These are phyloP conservation scores for Macrophomina phaseolina DNA, from an alignment of 2,329 filamentous ascomycete genomes.

Conservation along the genomic window DNA sequence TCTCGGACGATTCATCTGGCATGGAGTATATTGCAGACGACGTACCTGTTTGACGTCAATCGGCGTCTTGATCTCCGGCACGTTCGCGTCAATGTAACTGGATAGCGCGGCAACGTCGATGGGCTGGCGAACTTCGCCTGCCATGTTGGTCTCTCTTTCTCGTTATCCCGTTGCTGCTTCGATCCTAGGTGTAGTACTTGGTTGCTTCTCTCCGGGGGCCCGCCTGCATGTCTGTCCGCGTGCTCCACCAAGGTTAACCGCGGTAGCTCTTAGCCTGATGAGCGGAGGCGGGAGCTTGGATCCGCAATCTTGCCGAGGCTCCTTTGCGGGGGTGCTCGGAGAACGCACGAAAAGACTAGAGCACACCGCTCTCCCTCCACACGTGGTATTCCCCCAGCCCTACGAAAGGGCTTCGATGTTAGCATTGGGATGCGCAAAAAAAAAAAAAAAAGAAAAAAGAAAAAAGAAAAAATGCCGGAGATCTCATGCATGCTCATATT, in stretches of 20 bases:
- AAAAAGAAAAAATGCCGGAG: no score
- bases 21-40: neutral
- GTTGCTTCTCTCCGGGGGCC: neutral
- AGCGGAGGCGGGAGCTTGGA: slow-evolving; percentile 23
- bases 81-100: slow-evolving; percentile 75
- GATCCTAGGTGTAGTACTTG: neutral
- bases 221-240: neutral
- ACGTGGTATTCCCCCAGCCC: neutral
- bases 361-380: neutral
- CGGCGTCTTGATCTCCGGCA: slow-evolving; percentile 83
- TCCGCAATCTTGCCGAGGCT: slow-evolving; percentile 16
- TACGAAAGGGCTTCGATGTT: neutral
- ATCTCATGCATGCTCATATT: no score
- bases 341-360: neutral
- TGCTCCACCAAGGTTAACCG: neutral
- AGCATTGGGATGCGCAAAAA: no score
- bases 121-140: slow-evolving; percentile 85
- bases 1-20: neutral
- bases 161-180: neutral
- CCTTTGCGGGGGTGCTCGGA: slow-evolving; percentile 10
- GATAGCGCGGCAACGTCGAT: slow-evolving; percentile 83
- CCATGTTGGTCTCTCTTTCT: slow-evolving; percentile 63
- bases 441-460: no score
- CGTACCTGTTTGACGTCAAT: slow-evolving; percentile 88
- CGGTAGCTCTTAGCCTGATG: neutral